Percentiles rank a stretch among this genome's conserved stretches.
Evolutionary conservation across 805 yeast genomes (phyloP).

Genomic region (Candida tibetensis): DNA sequence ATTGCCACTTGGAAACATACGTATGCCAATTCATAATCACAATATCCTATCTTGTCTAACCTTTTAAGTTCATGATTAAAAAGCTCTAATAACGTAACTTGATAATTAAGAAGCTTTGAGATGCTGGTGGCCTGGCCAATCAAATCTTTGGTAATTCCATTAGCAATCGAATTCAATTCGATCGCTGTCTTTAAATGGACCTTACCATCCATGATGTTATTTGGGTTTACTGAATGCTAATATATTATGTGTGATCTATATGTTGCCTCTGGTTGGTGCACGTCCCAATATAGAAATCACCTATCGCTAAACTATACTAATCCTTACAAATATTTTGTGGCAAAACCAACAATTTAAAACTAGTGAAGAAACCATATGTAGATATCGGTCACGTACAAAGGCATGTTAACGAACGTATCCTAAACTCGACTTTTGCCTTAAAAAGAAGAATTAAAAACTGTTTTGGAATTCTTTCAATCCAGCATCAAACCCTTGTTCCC

Average conservation of each 20-base stretch:
- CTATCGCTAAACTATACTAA: no score
- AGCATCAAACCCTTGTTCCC: slow-evolving; percentile 78
- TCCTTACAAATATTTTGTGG: no score
- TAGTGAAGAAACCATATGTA: no score
- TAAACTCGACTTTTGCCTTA: no score
- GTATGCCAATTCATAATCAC: slow-evolving; percentile 39
- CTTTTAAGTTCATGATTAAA: slow-evolving; percentile 33
- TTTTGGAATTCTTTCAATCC: slow-evolving; percentile 48
- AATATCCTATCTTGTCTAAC: slow-evolving; percentile 25
- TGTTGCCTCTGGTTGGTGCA: no score
- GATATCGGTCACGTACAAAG: no score
- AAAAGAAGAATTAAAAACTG: slow-evolving; percentile 2
- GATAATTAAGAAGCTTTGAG: slow-evolving; percentile 23
- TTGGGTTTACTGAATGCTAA: no score
- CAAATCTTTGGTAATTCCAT: neutral
- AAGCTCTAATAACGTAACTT: slow-evolving; percentile 32
- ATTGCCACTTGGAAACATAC: slow-evolving; percentile 20
- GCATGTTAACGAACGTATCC: no score
- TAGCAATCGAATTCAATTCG: neutral
- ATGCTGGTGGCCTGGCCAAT: neutral
- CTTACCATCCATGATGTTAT: neutral
- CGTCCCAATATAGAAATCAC: no score
- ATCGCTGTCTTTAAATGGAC: neutral
- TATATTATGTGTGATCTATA: no score
- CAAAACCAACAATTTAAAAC: no score